These are phyloP conservation scores for Pelargonium hybrid DNA, from an alignment of 441 rosid species.

Conservation along the genomic window DNA sequence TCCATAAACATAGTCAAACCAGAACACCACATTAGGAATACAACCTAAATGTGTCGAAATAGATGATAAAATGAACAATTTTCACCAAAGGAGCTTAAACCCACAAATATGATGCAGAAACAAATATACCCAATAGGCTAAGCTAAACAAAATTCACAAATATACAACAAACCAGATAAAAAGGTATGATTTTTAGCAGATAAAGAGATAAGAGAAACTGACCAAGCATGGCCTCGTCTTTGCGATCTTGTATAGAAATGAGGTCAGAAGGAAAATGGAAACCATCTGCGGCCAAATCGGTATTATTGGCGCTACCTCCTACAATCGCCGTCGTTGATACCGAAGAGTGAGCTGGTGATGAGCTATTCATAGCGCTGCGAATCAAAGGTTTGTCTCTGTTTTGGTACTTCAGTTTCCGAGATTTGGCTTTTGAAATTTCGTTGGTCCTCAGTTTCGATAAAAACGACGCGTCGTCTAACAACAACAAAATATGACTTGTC, in stretches of 20 bases:
- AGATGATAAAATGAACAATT: background rate
- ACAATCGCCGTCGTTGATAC: slow-evolving; percentile 60
- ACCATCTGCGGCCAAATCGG: slow-evolving; percentile 40
- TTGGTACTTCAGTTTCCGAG: too few relatives aligned
- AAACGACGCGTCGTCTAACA: background rate
- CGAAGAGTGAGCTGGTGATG: slow-evolving; percentile 69
- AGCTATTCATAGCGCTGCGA: slow-evolving; percentile 35
- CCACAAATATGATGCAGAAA: background rate
- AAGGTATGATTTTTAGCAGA: background rate
- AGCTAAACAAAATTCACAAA: background rate
- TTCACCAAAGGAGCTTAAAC: background rate
- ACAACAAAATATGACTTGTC: background rate
- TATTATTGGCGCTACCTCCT: slow-evolving; percentile 39
- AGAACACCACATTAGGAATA: background rate
- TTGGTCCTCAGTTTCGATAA: background rate
- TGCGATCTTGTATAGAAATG: slow-evolving; percentile 54
- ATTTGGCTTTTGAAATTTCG: too few relatives aligned
- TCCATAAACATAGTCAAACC: slow-evolving; percentile 1
- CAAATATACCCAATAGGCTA: slow-evolving; percentile 1
- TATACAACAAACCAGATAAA: background rate
- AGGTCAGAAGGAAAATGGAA: slow-evolving; percentile 51
- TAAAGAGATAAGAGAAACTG: background rate
- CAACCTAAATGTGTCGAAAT: background rate
- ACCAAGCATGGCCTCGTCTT: slow-evolving; percentile 63
- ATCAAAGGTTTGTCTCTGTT: too few relatives aligned